phyloP scores from a whole-genome alignment of 2,329 filamentous ascomycete species.

The Byssothecium circinans region DNA sequence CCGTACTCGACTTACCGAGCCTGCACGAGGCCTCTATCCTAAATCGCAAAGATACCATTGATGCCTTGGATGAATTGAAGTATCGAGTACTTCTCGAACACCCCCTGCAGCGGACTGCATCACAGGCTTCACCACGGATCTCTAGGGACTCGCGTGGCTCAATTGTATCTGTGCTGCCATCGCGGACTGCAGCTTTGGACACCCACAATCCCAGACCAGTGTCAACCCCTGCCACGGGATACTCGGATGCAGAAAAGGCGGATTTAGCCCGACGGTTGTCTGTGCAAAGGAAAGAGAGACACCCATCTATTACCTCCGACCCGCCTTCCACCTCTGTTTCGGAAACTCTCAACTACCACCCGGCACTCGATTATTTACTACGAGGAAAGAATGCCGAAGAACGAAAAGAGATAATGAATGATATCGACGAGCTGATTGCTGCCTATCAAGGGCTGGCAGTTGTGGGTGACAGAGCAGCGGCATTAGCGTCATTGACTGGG shows the following conservation, averaged over 20 bases:
- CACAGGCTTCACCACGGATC: neutral
- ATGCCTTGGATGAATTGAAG: slow-evolving; percentile 41
- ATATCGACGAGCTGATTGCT: slow-evolving; percentile 39
- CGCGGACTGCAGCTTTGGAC: slow-evolving; percentile 17
- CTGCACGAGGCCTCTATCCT: slow-evolving; percentile 43
- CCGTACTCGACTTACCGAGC: slow-evolving; percentile 36
- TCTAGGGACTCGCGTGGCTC: slow-evolving; percentile 7
- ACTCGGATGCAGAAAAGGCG: slow-evolving; percentile 18
- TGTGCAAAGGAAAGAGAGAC: slow-evolving; percentile 18
- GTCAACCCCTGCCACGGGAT: slow-evolving; percentile 15
- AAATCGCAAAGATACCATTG: slow-evolving; percentile 38
- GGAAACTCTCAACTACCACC: slow-evolving; percentile 18
- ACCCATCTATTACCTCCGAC: neutral
- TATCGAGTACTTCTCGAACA: slow-evolving; percentile 36
- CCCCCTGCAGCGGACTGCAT: slow-evolving; percentile 23
- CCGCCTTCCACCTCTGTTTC: slow-evolving; percentile 7
- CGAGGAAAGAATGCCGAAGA: slow-evolving; percentile 21
- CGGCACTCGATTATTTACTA: slow-evolving; percentile 26
- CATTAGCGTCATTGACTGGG: slow-evolving; percentile 9
- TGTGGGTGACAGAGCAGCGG: slow-evolving; percentile 10
- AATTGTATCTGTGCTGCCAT: slow-evolving; percentile 16
- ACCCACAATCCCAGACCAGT: slow-evolving; percentile 24
- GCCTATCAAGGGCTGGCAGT: slow-evolving; percentile 30
- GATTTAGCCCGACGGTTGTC: slow-evolving; percentile 28
- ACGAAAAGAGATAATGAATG: slow-evolving; percentile 29